phyloP scores from a whole-genome alignment of 2,329 filamentous ascomycete species.

The Fusarium sp. region DNA sequence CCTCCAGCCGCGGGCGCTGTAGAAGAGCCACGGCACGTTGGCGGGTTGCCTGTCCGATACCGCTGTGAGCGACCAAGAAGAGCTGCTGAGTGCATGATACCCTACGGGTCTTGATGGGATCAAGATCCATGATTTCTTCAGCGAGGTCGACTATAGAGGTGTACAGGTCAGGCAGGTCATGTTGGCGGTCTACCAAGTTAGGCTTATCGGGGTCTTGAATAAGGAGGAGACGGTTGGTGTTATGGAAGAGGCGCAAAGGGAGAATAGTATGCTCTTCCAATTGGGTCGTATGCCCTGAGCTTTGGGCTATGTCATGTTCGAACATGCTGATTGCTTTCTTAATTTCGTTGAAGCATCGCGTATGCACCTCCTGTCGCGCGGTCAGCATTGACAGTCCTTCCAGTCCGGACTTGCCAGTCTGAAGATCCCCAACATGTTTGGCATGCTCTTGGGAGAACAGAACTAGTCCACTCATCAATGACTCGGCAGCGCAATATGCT shows the following conservation, averaged over 20 bases:
- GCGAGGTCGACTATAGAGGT: background rate
- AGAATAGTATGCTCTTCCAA: background rate
- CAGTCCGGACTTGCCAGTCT: background rate
- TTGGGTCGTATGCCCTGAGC: background rate
- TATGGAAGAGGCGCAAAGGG: background rate
- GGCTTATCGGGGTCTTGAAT: conserved; percentile 15
- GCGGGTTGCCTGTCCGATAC: background rate
- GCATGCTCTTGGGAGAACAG: conserved; percentile 13
- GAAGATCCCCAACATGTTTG: background rate
- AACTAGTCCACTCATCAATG: background rate
- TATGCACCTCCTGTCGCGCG: background rate
- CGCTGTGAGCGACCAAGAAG: conserved; percentile 12
- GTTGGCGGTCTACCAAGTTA: background rate
- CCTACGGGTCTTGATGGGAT: background rate
- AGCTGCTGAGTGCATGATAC: background rate
- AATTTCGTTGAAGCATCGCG: conserved; percentile 11
- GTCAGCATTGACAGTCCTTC: background rate
- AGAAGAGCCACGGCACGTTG: background rate
- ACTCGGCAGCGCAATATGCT: conserved; percentile 1
- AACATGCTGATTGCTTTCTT: background rate
- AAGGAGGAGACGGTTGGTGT: background rate
- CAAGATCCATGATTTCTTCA: background rate
- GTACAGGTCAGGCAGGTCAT: background rate
- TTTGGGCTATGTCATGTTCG: background rate
- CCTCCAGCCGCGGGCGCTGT: background rate